Base-by-base conservation (phyloP, 345 rosid species). In the Mallotus nudiflorus region DNA sequence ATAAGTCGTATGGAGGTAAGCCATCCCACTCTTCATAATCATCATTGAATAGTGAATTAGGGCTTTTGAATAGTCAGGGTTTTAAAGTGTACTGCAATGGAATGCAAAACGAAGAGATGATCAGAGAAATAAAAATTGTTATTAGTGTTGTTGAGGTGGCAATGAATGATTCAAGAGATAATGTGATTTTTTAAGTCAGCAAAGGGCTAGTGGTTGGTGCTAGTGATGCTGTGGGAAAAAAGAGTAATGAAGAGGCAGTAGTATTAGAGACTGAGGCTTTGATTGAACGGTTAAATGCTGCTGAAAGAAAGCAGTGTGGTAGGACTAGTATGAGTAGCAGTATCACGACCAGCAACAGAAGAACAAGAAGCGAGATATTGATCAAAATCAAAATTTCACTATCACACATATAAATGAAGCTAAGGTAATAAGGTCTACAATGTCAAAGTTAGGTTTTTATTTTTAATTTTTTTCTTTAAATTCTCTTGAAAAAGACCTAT, bases 261-360 rank as follows among this genome's bases (percentile, higher is more conserved):
- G 18, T 44, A 10, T 39, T 35, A 8, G 88, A 79, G 61, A 14
- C 80, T n/a, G 79, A 82, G 52, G 91, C 89, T 13, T 66, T 91
- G 74, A 63, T 89, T 70, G 88, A 82, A 75, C 96, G 90, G 28
- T 81, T 91, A 27, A 81, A 79, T 61, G 85, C 84, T 29, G 96
- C 96, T 27, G n/a, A n/a, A n/a, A n/a, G n/a, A n/a, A n/a, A n/a
- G n/a, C n/a, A n/a, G n/a, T n/a, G n/a, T n/a, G n/a, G n/a, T n/a
- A n/a, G n/a, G n/a, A n/a, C n/a, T n/a, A n/a, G n/a, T n/a, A n/a
- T n/a, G n/a, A n/a, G n/a, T n/a, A n/a, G n/a, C n/a, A n/a, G n/a
- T n/a, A n/a, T n/a, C n/a, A n/a, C n/a, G n/a, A n/a, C n/a, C n/a
- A n/a, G n/a, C n/a, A n/a, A n/a, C n/a, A n/a, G n/a, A n/a, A n/a